Evolutionary conservation across 176 grass and related monocot genomes (phyloP), one percentile per base, ranked within the genome.

Genomic region (Hyparrhenia diplandra): DNA sequence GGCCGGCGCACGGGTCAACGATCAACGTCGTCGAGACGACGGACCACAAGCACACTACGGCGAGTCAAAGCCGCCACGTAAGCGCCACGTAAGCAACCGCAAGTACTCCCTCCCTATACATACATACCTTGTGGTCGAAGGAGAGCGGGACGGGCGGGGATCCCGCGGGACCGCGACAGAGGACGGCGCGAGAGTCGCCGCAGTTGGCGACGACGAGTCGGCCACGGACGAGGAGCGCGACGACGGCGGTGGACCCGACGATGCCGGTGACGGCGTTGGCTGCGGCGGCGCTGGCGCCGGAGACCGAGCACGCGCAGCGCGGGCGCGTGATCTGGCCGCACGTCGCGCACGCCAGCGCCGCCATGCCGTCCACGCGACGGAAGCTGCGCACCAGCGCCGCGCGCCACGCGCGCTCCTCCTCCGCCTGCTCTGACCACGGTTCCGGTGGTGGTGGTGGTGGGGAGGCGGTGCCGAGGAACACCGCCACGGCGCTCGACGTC

Each of bases 221-320:
- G 49, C 74, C 79, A 23, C 78, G 75, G 42, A 81, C 78, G 34
- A 98, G 79, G 6, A 98, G 13, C 2, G 88, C 92, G 14, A 95
- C 84, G 4, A 93, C 96, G 66, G 96, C 96, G 14, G 96, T 98
- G 61, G 96, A 98, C 0, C 96, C 96, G 3, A 95, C 88, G 83
- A 98, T 90, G 65, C 78, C 66, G n/a, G n/a, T n/a, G n/a, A n/a
- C n/a, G n/a, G n/a, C n/a, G 59, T 82, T 0, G 21, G 10, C n/a
- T n/a, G n/a, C 3, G 23, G 0, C 11, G 3, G 0, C 20, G 51
- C 1, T 6, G 52, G 2, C 73, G 23, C 45, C 82, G 3, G 87
- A 81, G 8, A 84, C 75, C 71, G 84, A 75, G 86, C 95, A 98
- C 0, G 13, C 3, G 90, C 95, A 98, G 32, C 29, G 25, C 13